phyloP scores from a whole-genome alignment of 2,329 filamentous ascomycete species.

The Fusarium sp. region DNA sequence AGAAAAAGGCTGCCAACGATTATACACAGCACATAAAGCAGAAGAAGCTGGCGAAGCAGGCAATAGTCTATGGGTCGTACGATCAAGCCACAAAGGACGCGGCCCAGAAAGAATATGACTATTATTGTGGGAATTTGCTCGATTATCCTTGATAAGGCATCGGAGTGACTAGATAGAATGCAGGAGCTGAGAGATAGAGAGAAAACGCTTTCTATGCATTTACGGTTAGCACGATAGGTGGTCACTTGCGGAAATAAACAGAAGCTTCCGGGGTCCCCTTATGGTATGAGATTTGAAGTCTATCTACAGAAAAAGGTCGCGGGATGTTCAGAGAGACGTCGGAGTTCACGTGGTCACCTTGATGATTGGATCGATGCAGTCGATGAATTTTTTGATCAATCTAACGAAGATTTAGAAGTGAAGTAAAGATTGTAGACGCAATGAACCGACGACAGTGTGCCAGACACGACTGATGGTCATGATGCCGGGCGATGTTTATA shows the following conservation, averaged over 20 bases:
- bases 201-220: background rate
- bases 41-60: background rate
- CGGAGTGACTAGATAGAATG: background rate
- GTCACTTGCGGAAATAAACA: fast-evolving
- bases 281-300: fast-evolving
- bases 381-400: fast-evolving
- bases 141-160: fast-evolving
- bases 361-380: background rate
- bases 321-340: fast-evolving
- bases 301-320: too few species aligned
- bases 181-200: background rate
- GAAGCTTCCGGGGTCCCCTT: fast-evolving
- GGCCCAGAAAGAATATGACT: background rate
- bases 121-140: fast-evolving
- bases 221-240: background rate
- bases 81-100: background rate
- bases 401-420: fast-evolving
- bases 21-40: background rate
- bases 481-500: background rate
- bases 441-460: too few species aligned
- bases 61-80: background rate
- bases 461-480: background rate
- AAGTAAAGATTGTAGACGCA: too few species aligned
- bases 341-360: fast-evolving
- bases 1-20: fast-evolving